Evolutionary conservation across 768 basidiomycete genomes (phyloP).

Genomic region (Filobasidium floriforme): DNA sequence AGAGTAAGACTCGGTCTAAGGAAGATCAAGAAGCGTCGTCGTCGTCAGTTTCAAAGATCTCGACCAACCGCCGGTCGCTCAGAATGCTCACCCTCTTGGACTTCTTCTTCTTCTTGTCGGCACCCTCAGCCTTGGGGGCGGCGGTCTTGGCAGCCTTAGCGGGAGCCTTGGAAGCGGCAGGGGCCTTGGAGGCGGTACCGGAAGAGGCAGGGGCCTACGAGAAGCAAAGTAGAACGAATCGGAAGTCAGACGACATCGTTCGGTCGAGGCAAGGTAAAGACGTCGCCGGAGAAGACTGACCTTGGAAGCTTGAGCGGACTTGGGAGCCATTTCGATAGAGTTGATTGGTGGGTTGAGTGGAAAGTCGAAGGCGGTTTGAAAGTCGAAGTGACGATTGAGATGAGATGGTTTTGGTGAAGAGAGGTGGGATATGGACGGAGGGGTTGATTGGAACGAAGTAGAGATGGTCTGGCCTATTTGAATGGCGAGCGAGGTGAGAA

Average conservation of each 20-base stretch:
- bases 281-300: conserved; percentile 24
- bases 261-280: neutral
- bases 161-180: conserved; percentile 58
- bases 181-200: conserved; percentile 65
- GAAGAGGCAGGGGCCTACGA: conserved; percentile 56
- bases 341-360: neutral
- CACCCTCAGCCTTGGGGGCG: conserved; percentile 56
- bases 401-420: conserved; percentile 12
- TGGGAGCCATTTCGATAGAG: conserved; percentile 35
- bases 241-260: neutral
- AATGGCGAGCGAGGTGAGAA: neutral
- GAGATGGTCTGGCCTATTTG: conserved; percentile 5
- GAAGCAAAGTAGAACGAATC: conserved; percentile 8
- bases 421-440: conserved; percentile 3
- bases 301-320: conserved; percentile 48
- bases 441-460: neutral
- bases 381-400: conserved; percentile 18
- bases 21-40: neutral
- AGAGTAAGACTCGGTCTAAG: conserved; percentile 81
- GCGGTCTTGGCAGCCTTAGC: conserved; percentile 72
- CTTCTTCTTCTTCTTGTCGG: conserved; percentile 75
- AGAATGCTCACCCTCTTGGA: conserved; percentile 57
- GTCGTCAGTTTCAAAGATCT: neutral
- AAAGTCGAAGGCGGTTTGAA: conserved; percentile 18
- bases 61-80: neutral